phyloP scores from a whole-genome alignment of 2,329 filamentous ascomycete species.

The Epichloe gansuensis region DNA sequence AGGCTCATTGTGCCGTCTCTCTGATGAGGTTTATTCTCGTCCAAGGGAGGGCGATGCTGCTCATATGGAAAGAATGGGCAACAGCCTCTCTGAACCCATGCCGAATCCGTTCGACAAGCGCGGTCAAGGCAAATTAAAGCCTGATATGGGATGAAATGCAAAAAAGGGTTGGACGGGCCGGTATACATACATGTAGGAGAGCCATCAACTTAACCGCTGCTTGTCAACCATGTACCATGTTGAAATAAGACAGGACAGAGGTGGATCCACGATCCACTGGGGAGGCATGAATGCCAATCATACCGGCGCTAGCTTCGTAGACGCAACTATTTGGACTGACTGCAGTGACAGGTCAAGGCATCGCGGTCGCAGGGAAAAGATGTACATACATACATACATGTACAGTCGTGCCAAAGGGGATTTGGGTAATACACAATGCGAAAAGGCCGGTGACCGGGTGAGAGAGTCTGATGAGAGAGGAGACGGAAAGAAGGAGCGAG shows the following conservation, averaged over 20 bases:
- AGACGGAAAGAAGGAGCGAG: background rate
- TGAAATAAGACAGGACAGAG: background rate
- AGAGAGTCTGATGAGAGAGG: background rate
- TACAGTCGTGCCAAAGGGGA: background rate
- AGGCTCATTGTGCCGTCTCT: background rate
- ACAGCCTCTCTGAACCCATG: background rate
- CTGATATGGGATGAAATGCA: conserved; percentile 4
- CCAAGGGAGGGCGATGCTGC: background rate
- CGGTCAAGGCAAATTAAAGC: background rate
- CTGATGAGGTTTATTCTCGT: too few relatives aligned
- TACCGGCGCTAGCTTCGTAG: background rate
- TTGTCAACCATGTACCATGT: conserved; percentile 3
- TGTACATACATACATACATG: conserved; percentile 1
- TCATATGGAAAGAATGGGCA: background rate
- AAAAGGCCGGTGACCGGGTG: background rate
- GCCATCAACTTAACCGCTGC: background rate
- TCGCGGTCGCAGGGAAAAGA: background rate
- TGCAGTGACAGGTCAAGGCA: background rate
- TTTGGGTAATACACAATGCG: too few relatives aligned
- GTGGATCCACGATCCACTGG: background rate
- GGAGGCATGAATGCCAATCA: conserved; percentile 5
- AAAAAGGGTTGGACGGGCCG: conserved; percentile 1
- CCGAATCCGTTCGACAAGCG: background rate
- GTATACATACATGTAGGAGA: background rate
- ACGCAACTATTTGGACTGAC: background rate